These are phyloP conservation scores for Pleurotus salmoneostramineus DNA, from an alignment of 768 basidiomycete species.

Conservation along the genomic window DNA sequence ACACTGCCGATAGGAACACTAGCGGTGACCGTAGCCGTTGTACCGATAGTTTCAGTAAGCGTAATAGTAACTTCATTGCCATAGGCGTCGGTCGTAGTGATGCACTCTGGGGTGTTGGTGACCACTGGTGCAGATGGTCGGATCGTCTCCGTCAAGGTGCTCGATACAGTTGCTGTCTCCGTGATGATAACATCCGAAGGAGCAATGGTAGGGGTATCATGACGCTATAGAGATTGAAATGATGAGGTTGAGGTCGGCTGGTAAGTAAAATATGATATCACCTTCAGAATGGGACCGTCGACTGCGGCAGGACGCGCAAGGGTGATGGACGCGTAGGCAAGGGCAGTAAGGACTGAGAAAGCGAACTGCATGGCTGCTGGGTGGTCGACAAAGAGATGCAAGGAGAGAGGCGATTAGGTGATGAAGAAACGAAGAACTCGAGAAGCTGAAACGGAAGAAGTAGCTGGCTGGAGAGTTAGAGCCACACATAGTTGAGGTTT, in stretches of 20 bases:
- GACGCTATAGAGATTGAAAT: not conserved
- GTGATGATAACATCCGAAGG: not conserved
- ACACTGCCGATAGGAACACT: not conserved
- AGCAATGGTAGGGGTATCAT: not conserved
- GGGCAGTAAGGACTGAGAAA: not conserved
- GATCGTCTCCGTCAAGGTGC: not conserved
- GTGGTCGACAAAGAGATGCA: not conserved
- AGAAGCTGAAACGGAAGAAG: not conserved
- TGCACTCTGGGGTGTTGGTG: not conserved
- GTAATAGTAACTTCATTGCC: not conserved
- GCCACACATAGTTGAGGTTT: not conserved
- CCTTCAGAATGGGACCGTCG: not conserved
- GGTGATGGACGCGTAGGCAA: not conserved
- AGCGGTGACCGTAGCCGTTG: not conserved
- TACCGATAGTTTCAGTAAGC: not conserved
- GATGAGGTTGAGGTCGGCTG: not conserved
- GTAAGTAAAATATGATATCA: not conserved
- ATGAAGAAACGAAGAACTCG: not conserved
- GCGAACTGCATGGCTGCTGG: not conserved
- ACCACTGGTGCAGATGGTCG: not conserved
- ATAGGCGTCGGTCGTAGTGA: not conserved
- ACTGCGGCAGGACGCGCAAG: not conserved
- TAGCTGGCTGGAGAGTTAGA: not conserved
- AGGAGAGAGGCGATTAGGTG: not conserved
- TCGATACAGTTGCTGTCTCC: not conserved